Percentiles rank a stretch among this genome's conserved stretches.
Conservation (phyloP, 495 filamentous ascomycete species). For the Neurospora sublineolata region DNA sequence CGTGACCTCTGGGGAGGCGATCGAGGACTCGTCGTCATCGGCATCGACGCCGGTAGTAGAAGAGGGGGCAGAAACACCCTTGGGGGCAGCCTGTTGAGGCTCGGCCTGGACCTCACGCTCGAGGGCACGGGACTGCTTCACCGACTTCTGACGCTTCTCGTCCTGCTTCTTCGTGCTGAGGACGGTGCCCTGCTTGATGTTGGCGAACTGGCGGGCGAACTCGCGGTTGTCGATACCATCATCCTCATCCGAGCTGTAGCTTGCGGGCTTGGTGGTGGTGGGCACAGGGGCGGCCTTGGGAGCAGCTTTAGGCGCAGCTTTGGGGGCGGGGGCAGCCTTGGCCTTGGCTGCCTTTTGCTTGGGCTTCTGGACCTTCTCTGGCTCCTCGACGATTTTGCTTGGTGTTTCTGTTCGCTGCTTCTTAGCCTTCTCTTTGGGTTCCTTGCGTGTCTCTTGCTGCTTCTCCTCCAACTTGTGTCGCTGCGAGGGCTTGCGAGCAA, state of each 20-base stretch:
- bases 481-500: constrained; percentile 7
- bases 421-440: constrained; percentile 24
- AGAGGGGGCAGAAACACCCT: constrained; percentile 41
- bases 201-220: constrained; percentile 59
- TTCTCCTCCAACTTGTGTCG: constrained; percentile 24
- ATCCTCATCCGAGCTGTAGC: constrained; percentile 40
- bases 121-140: constrained; percentile 43
- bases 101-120: constrained; percentile 22
- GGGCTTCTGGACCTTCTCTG: constrained; percentile 22
- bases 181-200: constrained; percentile 51
- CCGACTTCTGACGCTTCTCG: constrained; percentile 49
- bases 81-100: constrained; percentile 5
- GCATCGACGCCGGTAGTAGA: constrained; percentile 71
- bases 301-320: neutral
- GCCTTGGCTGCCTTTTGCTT: constrained; percentile 19
- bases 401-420: constrained; percentile 16
- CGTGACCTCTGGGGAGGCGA: constrained; percentile 46
- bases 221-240: constrained; percentile 57
- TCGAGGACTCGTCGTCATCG: constrained; percentile 65
- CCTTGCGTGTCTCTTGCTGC: constrained; percentile 24
- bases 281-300: constrained; percentile 4
- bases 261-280: constrained; percentile 5
- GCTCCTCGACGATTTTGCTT: constrained; percentile 14
- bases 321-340: neutral
- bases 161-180: constrained; percentile 45